phyloP scores from a whole-genome alignment of 352 stramenopile species.

The Globisporangium abappressorium region DNA sequence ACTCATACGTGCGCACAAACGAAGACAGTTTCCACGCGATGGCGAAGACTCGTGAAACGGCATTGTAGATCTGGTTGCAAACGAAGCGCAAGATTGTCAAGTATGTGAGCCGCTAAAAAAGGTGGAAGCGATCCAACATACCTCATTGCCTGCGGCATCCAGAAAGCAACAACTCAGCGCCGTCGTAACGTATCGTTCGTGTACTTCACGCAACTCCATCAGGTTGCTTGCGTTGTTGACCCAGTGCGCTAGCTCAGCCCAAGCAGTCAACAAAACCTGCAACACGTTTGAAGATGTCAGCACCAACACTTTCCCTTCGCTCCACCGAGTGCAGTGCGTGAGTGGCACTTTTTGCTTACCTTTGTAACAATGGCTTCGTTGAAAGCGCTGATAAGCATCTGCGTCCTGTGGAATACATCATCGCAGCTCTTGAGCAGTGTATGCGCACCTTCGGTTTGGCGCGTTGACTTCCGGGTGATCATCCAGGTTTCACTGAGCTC shows the following conservation, averaged over 20 bases:
- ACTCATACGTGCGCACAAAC: constrained; percentile 23
- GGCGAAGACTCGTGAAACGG: constrained; percentile 23
- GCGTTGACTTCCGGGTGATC: constrained; percentile 28
- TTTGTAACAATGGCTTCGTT: constrained; percentile 47
- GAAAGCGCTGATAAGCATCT: constrained; percentile 38
- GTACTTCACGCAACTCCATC: constrained; percentile 26
- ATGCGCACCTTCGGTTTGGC: constrained; percentile 10
- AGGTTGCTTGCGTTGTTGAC: constrained; percentile 23
- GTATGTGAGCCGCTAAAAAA: not conserved
- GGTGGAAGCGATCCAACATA: constrained; percentile 7
- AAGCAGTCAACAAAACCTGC: constrained; percentile 42
- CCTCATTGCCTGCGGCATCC: constrained; percentile 22
- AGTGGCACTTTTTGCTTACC: constrained; percentile 15
- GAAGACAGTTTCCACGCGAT: constrained; percentile 32
- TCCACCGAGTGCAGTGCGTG: not conserved
- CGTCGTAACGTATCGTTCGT: constrained; percentile 37
- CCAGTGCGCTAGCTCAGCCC: constrained; percentile 27
- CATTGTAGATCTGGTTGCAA: constrained; percentile 25
- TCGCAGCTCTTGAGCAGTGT: constrained; percentile 26
- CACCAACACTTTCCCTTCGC: not conserved
- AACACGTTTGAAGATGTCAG: constrained; percentile 1
- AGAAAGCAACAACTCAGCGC: constrained; percentile 42
- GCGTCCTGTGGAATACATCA: constrained; percentile 38
- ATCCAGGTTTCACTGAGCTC: constrained; percentile 42
- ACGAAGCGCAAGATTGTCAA: not conserved